A percentile compares a stretch with the other conserved stretches of the same genome.
Conservation (phyloP, 805 yeast species). For the Candida ortonii region DNA sequence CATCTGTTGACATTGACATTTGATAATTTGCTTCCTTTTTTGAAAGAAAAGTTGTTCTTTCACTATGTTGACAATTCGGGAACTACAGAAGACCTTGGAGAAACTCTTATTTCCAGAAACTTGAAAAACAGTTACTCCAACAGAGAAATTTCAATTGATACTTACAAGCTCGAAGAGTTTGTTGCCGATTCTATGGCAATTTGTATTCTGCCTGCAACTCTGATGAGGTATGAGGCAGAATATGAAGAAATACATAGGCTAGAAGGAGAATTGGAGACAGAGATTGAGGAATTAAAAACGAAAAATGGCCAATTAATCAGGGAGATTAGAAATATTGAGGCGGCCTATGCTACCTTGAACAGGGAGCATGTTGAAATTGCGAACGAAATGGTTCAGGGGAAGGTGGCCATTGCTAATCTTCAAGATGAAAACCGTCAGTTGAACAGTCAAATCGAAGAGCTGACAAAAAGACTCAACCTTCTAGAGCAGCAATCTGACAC, state of each 20-base stretch:
- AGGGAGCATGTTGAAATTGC: constrained; percentile 84
- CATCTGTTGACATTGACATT: constrained; percentile 60
- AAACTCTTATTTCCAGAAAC: constrained; percentile 7
- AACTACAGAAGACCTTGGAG: constrained; percentile 11
- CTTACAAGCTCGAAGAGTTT: constrained; percentile 67
- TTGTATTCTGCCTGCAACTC: constrained; percentile 66
- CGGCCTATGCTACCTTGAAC: constrained; percentile 64
- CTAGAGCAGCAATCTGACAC: constrained; percentile 30
- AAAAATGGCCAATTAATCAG: constrained; percentile 71
- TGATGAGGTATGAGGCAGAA: constrained; percentile 70
- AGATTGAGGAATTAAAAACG: constrained; percentile 54
- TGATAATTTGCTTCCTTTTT: constrained; percentile 71
- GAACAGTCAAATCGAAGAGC: constrained; percentile 43
- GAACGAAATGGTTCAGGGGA: constrained; percentile 79
- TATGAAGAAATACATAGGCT: constrained; percentile 66
- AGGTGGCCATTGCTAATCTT: constrained; percentile 71
- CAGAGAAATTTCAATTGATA: constrained; percentile 22
- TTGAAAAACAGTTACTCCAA: constrained; percentile 17
- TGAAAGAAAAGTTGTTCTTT: constrained; percentile 78
- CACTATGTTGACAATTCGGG: constrained; percentile 48
- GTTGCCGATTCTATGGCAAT: constrained; percentile 77
- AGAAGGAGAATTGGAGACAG: constrained; percentile 64
- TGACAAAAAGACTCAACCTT: constrained; percentile 40
- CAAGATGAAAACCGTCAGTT: constrained; percentile 71
- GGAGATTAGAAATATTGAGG: constrained; percentile 71